Percentiles rank a stretch among this genome's conserved stretches.
Conservation (phyloP, 345 rosid species). For the Orychophragmus violaceus region DNA sequence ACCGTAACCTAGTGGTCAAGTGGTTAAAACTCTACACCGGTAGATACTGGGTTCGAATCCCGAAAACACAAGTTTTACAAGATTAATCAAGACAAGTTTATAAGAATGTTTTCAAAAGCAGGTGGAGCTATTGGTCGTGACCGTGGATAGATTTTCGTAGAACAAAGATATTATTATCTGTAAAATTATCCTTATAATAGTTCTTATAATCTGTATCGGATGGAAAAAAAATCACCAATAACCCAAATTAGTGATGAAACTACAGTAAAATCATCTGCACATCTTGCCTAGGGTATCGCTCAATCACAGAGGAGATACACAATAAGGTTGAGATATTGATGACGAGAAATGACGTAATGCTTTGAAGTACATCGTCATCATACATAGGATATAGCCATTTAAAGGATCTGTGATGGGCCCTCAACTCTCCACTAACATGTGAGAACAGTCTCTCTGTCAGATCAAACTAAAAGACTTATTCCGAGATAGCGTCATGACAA, state of each 20-base stretch:
- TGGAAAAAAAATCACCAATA: no score
- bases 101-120: no score
- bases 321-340: background rate
- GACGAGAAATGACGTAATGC: constrained; percentile 17
- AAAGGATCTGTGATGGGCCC: background rate
- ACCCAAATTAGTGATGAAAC: background rate
- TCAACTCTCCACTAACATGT: background rate
- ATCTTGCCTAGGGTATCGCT: background rate
- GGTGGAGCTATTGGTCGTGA: no score
- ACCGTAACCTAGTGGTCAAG: no score
- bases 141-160: no score
- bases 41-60: no score
- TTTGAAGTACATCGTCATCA: constrained; percentile 16
- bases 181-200: no score
- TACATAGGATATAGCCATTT: background rate
- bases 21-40: no score
- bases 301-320: background rate
- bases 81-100: no score
- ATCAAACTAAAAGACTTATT: background rate
- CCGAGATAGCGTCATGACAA: constrained; percentile 5
- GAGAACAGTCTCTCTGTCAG: background rate
- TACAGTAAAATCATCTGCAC: background rate
- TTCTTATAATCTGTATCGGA: no score
- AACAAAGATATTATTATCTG: no score
- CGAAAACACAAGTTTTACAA: no score